Evolutionary conservation across 768 basidiomycete species (phyloP).

Genomic region (Tephrocybe sp.): DNA sequence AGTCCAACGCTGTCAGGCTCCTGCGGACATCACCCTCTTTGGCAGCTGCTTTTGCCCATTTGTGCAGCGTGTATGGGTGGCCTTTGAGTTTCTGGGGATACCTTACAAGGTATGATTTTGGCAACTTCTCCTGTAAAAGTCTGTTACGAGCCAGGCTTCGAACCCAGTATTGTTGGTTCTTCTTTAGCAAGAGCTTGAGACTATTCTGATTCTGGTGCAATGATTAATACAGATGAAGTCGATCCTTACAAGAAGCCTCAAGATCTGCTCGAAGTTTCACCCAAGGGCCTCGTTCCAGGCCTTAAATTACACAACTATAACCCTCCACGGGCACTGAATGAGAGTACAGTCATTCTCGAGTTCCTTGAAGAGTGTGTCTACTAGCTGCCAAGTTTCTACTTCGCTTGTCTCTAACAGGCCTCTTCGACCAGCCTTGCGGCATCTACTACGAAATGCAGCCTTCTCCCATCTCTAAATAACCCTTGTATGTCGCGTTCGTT

Average conservation of each 20-base stretch:
- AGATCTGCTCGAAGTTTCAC: constrained; percentile 77
- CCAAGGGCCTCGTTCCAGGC: constrained; percentile 79
- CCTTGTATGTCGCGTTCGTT: constrained; percentile 46
- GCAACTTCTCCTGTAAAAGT: no score
- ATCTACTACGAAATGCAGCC: constrained; percentile 42
- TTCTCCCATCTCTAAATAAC: constrained; percentile 55
- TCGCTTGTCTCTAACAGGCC: neutral
- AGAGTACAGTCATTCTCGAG: constrained; percentile 77
- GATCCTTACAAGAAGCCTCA: constrained; percentile 81
- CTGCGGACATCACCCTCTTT: constrained; percentile 63
- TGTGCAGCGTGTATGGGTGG: constrained; percentile 79
- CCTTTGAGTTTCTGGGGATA: constrained; percentile 66
- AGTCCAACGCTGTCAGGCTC: constrained; percentile 41
- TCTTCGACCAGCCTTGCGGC: constrained; percentile 41
- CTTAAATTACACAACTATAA: constrained; percentile 49
- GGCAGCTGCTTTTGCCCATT: constrained; percentile 78
- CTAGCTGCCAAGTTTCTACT: neutral
- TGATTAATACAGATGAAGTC: constrained; percentile 69
- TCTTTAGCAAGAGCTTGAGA: no score
- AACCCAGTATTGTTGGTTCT: neutral
- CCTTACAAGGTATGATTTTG: constrained; percentile 55
- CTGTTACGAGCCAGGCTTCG: no score
- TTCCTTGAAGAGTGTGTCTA: constrained; percentile 69
- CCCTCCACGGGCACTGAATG: constrained; percentile 66
- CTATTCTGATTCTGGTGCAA: no score